Conservation (phyloP, 805 yeast species). For the Naumovozyma dairenensis region DNA sequence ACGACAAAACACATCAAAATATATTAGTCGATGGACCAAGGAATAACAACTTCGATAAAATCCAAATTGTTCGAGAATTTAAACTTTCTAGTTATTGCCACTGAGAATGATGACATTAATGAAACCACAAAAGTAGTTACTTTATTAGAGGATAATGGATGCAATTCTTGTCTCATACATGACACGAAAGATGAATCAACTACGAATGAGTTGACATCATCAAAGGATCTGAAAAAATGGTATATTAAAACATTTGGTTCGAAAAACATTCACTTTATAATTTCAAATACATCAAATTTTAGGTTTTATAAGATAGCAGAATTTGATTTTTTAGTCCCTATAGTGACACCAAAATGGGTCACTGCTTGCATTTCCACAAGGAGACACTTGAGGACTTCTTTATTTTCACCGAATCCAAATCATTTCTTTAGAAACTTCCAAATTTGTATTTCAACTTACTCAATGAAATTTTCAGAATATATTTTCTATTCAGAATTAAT, state of each 20-base stretch:
- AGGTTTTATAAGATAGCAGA: constrained; percentile 23
- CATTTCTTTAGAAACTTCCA: constrained; percentile 53
- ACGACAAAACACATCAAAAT: too few species aligned
- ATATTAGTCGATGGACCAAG: too few species aligned
- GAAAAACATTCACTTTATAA: constrained; percentile 18
- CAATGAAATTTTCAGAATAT: constrained; percentile 50
- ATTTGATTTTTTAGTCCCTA: constrained; percentile 25
- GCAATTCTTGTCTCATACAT: not conserved
- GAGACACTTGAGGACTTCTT: constrained; percentile 17
- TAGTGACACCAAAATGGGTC: constrained; percentile 24
- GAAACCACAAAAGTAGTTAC: not conserved
- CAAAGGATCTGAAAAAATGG: constrained; percentile 7
- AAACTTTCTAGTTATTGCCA: constrained; percentile 16
- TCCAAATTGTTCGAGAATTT: constrained; percentile 11
- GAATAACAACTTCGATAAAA: not conserved
- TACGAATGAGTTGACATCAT: not conserved
- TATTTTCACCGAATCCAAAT: constrained; percentile 61
- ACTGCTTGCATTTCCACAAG: constrained; percentile 12
- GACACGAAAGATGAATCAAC: not conserved
- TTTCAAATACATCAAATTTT: constrained; percentile 16
- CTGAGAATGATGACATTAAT: not conserved
- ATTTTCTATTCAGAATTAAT: constrained; percentile 50
- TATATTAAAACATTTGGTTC: constrained; percentile 8
- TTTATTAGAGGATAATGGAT: not conserved
- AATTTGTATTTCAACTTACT: constrained; percentile 34